Conservation (phyloP, 306 rosid genomes). For the Glycine tomentella region DNA sequence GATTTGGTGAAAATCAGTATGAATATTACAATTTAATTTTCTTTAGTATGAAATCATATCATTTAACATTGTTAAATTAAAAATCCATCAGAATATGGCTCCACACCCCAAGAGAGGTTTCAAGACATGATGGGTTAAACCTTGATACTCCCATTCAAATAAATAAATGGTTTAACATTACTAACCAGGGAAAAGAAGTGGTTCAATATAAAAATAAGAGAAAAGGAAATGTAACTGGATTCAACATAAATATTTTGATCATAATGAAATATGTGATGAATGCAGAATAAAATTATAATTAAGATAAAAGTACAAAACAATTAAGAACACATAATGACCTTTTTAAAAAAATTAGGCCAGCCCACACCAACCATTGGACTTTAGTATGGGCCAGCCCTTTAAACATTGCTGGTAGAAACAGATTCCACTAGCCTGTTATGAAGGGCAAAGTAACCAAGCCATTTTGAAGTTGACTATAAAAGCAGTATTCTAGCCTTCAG, state of each 20-base stretch:
- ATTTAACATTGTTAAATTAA: neutral
- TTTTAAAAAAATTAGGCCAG: neutral
- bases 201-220: neutral
- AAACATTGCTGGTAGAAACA: conserved; percentile 36
- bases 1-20: neutral
- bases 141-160: neutral
- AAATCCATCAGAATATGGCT: neutral
- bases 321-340: neutral
- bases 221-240: neutral
- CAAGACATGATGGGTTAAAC: neutral
- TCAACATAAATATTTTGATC: neutral
- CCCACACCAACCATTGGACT: too few relatives aligned
- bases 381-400: too few relatives aligned
- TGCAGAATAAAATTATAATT: neutral
- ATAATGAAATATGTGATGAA: conserved; percentile 1
- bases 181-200: neutral
- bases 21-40: neutral
- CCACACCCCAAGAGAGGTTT: neutral
- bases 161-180: neutral
- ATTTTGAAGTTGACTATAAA: conserved; percentile 42
- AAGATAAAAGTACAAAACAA: conserved; percentile 19
- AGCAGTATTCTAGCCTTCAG: conserved; percentile 32
- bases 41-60: neutral
- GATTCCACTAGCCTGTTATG: conserved; percentile 35
- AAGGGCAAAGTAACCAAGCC: conserved; percentile 39